Base-by-base conservation (phyloP, 1,139 yeast species). In the Yamadazyma pseudoaaseri region DNA sequence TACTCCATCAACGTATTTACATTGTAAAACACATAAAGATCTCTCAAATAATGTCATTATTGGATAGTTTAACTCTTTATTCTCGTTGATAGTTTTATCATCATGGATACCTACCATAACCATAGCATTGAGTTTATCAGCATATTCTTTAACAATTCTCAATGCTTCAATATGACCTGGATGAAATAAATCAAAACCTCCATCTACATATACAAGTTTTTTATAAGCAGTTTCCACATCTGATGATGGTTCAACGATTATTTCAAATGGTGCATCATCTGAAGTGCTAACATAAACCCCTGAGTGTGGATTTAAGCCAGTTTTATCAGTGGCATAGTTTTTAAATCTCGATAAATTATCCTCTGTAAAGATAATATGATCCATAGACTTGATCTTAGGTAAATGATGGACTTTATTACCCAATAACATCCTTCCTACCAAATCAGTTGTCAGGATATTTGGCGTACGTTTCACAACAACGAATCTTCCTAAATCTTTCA, bases 401-500 rank as follows among this genome's bases (percentile, higher is more conserved):
- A 68, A 60, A 54, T 84, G 92, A 51, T 82, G 90, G 20, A 55
- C 61, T 42, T 73, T 77, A 32, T 76, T 67, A 50, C 70, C 69
- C 38, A 81, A 65, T 41, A 90, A 69, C 82, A 92, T 86, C 38
- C 97, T 70, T n/a, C 92, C 95, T 30, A 92, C 96, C 40, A 92
- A 72, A 56, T 92, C 97, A 0, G 98, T 92, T 5, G 98, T 92
- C 42, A 94, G 83, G 33, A 92, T 94, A 52, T 90, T 90, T 6
- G 92, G 94, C 0, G 98, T 92, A 45, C 98, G 70, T 57, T 86
- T 89, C 26, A 92, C 97, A 14, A 87, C 90, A 21, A 82, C 75
- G 57, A 90, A 86, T 48, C 90, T 65, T n/a, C 95, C 96, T 56
- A 79, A 62, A 37, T 86, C 90, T 57, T 90, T 90, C 42, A 90